These are phyloP conservation scores for Arachis hypogaea DNA, from an alignment of 306 rosid genomes.

Conservation along the genomic window DNA sequence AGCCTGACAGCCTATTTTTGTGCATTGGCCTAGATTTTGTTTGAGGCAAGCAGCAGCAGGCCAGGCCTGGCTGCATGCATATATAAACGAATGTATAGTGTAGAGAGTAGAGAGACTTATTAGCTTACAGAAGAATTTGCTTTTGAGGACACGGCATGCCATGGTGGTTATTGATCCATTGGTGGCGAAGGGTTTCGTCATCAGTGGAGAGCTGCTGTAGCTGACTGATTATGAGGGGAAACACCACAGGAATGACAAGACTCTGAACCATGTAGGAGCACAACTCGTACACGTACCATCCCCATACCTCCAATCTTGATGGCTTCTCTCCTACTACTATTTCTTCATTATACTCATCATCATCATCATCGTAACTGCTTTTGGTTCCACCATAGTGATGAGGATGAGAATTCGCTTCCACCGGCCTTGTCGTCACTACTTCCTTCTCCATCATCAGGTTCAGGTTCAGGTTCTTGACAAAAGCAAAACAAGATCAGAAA, in stretches of 20 bases:
- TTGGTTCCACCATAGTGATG: too few species aligned
- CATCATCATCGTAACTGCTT: slow-evolving; percentile 2
- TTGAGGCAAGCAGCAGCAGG: too few species aligned
- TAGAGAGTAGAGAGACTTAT: too few species aligned
- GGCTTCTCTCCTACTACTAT: slow-evolving; percentile 57
- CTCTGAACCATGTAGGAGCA: slow-evolving; percentile 71
- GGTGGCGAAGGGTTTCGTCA: slow-evolving; percentile 26
- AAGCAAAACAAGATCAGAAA: neutral
- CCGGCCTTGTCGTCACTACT: neutral
- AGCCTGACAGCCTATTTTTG: too few species aligned
- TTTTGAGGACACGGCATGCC: slow-evolving; percentile 50
- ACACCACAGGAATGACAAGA: slow-evolving; percentile 70
- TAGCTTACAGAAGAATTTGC: slow-evolving; percentile 65
- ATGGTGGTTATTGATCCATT: slow-evolving; percentile 34
- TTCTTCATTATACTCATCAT: neutral
- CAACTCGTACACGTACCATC: slow-evolving; percentile 76
- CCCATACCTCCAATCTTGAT: slow-evolving; percentile 57
- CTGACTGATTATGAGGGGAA: slow-evolving; percentile 80
- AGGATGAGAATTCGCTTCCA: neutral
- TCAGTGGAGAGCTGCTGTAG: slow-evolving; percentile 39
- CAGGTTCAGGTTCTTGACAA: neutral
- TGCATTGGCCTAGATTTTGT: too few species aligned
- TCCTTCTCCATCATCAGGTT: neutral
- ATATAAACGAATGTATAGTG: too few species aligned
- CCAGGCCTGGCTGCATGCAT: too few species aligned